Evolutionary conservation across 192 early-diverging fungal genomes (phyloP).

Genomic region (Pilaira anomala): DNA sequence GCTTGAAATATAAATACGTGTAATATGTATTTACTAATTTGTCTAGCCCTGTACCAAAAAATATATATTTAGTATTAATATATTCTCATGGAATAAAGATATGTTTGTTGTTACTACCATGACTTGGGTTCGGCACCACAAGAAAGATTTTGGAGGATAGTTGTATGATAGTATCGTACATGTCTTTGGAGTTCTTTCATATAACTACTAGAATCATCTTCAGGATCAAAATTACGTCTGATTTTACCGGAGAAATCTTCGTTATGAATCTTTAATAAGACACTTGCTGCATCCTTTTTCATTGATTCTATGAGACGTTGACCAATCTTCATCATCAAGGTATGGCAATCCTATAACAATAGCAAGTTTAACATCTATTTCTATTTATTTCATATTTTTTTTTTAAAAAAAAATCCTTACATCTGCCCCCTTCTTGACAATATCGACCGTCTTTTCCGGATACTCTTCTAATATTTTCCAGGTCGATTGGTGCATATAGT

Average conservation of each 20-base stretch:
- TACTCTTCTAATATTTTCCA: conserved; percentile 61
- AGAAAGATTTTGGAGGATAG: conserved; percentile 52
- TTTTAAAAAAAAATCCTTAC: conserved; percentile 42
- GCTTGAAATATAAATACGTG: conserved; percentile 67
- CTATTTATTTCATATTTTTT: background rate
- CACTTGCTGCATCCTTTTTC: conserved; percentile 49
- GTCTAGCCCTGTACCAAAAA: conserved; percentile 28
- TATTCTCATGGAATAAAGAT: too few relatives aligned
- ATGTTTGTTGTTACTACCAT: conserved; percentile 46
- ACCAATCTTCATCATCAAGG: conserved; percentile 51
- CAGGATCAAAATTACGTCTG: conserved; percentile 15
- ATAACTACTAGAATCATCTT: conserved; percentile 50
- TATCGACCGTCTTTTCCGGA: conserved; percentile 45
- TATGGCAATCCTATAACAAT: conserved; percentile 47
- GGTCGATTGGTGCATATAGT: conserved; percentile 55
- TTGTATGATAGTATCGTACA: conserved; percentile 55
- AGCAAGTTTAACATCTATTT: conserved; percentile 12
- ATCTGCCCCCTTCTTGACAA: conserved; percentile 47
- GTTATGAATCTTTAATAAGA: conserved; percentile 60
- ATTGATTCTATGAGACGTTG: conserved; percentile 51
- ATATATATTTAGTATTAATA: background rate
- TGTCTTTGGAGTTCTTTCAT: conserved; percentile 56
- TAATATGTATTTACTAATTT: conserved; percentile 37
- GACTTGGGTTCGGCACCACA: conserved; percentile 59
- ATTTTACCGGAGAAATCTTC: conserved; percentile 58